Evolutionary conservation across 2,329 filamentous ascomycete genomes (phyloP).

Genomic region (Fusarium sp.): DNA sequence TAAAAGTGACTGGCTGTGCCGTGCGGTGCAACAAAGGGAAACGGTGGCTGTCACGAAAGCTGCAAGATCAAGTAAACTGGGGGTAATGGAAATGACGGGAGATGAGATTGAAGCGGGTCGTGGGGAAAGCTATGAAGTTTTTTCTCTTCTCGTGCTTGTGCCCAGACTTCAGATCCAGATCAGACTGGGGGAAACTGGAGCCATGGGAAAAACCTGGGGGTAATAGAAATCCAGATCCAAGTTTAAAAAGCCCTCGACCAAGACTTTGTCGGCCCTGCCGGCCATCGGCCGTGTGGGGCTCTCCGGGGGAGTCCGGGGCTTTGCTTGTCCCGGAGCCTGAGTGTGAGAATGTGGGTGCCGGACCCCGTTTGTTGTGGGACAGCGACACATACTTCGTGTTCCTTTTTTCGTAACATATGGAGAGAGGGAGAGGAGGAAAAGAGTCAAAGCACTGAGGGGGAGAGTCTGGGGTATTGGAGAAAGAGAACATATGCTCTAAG

Average conservation of each 20-base stretch:
- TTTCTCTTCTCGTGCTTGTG: constrained; percentile 24
- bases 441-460: constrained; percentile 4
- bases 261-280: constrained; percentile 38
- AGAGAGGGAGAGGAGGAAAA: background rate
- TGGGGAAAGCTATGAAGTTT: constrained; percentile 35
- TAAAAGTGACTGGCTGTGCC: constrained; percentile 19
- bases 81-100: constrained; percentile 46
- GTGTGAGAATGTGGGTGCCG: constrained; percentile 27
- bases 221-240: constrained; percentile 49
- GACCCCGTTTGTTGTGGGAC: constrained; percentile 33
- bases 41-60: constrained; percentile 44
- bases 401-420: constrained; percentile 6
- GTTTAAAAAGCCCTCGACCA: constrained; percentile 19
- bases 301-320: constrained; percentile 39
- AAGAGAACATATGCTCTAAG: background rate
- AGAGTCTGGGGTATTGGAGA: constrained; percentile 27
- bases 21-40: constrained; percentile 33
- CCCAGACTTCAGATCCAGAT: constrained; percentile 13
- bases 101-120: constrained; percentile 22
- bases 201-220: constrained; percentile 47
- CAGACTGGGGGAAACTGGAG: constrained; percentile 37
- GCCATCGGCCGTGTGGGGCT: constrained; percentile 42
- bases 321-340: constrained; percentile 22
- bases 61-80: constrained; percentile 54
- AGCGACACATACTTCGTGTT: background rate